Conservation (phyloP, 1,284 basidiomycete genomes). For the Malassezia obtusa region DNA sequence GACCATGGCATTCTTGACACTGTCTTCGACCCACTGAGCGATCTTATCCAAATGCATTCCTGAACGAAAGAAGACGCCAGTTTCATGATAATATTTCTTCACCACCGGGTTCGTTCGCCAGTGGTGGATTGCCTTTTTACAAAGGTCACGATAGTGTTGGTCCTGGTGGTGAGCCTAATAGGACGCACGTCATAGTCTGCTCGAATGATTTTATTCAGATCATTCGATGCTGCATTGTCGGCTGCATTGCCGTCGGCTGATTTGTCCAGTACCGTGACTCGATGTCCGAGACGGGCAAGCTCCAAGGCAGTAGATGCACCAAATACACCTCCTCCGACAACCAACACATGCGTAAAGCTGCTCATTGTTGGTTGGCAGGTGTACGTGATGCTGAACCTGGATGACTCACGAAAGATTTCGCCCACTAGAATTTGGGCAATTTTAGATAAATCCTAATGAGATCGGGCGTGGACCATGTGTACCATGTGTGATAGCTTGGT, state of each 20-base stretch:
- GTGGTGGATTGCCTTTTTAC: conserved; percentile 60
- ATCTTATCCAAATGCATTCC: neutral
- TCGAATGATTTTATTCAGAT: conserved; percentile 66
- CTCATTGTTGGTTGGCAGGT: conserved; percentile 1
- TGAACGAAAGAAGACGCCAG: conserved; percentile 32
- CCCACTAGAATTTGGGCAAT: too few species aligned
- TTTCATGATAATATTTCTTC: conserved; percentile 30
- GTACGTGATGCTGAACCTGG: too few species aligned
- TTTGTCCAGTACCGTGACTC: conserved; percentile 57
- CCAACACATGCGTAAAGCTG: conserved; percentile 18
- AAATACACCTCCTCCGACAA: conserved; percentile 76
- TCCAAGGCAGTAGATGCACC: conserved; percentile 73
- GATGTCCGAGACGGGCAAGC: conserved; percentile 61
- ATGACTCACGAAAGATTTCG: too few species aligned
- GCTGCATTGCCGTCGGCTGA: conserved; percentile 50
- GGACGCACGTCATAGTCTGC: conserved; percentile 41
- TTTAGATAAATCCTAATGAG: too few species aligned
- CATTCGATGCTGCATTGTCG: conserved; percentile 68
- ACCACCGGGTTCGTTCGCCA: conserved; percentile 56
- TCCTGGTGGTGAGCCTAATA: conserved; percentile 12
- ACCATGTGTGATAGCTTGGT: too few species aligned
- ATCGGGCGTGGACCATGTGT: too few species aligned
- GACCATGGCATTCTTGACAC: conserved; percentile 19
- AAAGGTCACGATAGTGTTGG: conserved; percentile 58
- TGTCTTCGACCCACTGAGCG: conserved; percentile 16